Conservation (phyloP, 306 rosid genomes). For the Spatholobus suberectus region DNA sequence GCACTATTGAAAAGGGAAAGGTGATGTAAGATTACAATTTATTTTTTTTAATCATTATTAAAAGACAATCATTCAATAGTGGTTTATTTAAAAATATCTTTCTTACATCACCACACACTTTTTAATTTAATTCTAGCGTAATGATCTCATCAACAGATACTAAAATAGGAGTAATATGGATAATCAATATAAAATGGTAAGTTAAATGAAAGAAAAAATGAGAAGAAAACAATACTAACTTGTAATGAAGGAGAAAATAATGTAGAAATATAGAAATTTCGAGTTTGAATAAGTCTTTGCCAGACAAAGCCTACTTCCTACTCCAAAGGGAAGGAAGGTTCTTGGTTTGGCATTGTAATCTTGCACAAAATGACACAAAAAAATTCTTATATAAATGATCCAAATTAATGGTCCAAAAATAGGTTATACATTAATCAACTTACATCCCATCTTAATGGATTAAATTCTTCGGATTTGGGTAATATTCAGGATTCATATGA, state of each 20-base stretch:
- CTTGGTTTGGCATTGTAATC: background rate
- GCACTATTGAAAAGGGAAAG: no score
- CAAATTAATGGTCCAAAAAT: background rate
- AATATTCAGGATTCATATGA: constrained; percentile 45
- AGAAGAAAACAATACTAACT: background rate
- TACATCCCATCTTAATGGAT: constrained; percentile 64
- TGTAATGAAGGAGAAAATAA: constrained; percentile 3
- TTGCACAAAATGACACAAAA: background rate
- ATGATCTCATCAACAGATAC: no score
- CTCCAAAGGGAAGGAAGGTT: constrained; percentile 1
- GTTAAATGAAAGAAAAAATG: background rate
- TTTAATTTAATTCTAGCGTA: no score
- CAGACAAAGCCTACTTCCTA: background rate
- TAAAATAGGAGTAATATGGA: no score
- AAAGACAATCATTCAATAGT: no score
- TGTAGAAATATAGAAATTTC: background rate
- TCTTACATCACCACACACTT: no score
- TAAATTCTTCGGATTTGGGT: constrained; percentile 48
- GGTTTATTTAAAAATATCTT: no score
- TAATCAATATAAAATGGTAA: no score
- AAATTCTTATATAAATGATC: background rate
- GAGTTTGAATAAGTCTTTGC: background rate
- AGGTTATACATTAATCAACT: background rate
- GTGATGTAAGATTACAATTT: no score
- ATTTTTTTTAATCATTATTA: no score